A percentile compares a stretch with the other conserved stretches of the same genome.
Conservation (phyloP, 192 early-diverging fungal species). For the Backusella parvicylindrica region DNA sequence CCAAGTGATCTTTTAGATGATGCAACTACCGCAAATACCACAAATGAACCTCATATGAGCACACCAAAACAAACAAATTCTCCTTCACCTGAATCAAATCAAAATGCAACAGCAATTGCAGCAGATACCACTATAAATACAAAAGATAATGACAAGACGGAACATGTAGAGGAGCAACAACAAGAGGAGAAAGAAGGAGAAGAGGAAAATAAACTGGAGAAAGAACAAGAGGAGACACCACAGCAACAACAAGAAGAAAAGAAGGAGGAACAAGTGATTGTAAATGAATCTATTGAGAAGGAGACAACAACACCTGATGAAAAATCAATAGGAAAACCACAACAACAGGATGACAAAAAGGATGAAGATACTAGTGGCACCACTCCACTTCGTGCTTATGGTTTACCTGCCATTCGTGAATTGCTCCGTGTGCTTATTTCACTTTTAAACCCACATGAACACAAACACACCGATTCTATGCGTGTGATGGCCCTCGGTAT, state of each 20-base stretch:
- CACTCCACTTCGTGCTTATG: constrained; percentile 48
- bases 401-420: constrained; percentile 86
- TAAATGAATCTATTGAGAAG: too few species aligned
- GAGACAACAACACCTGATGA: neutral
- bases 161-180: neutral
- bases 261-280: neutral
- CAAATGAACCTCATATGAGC: constrained; percentile 24
- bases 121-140: neutral
- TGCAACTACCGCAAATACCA: neutral
- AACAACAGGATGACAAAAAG: neutral
- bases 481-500: constrained; percentile 87
- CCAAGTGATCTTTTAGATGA: constrained; percentile 8
- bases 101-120: neutral
- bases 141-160: neutral
- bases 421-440: constrained; percentile 87
- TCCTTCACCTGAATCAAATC: constrained; percentile 4
- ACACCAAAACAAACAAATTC: constrained; percentile 22
- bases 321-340: neutral
- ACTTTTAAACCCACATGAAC: constrained; percentile 85
- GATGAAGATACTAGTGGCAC: neutral
- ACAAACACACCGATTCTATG: constrained; percentile 92
- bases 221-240: neutral
- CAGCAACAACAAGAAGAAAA: neutral
- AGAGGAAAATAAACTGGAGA: neutral
- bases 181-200: neutral